Evolutionary conservation across 2,329 filamentous ascomycete genomes (phyloP).

Genomic region (Cladosporium halotolerans): DNA sequence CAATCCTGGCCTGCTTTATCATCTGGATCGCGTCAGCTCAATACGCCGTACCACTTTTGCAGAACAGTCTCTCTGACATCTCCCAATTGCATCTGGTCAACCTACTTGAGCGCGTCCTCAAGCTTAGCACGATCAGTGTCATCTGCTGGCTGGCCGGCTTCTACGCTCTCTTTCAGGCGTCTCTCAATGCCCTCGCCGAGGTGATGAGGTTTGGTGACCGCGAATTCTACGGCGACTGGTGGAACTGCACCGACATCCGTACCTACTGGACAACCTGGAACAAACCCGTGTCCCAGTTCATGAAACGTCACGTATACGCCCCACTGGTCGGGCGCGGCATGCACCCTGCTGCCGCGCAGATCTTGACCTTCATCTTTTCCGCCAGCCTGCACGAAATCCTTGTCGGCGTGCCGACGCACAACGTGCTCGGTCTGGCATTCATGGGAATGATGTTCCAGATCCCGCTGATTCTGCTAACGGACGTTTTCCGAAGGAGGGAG

Average conservation of each 20-base stretch:
- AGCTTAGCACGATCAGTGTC: conserved; percentile 88
- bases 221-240: conserved; percentile 96
- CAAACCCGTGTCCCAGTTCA: conserved; percentile 93
- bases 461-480: conserved; percentile 76
- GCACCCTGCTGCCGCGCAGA: conserved; percentile 62
- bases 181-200: conserved; percentile 86
- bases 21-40: conserved; percentile 95
- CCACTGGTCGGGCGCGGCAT: conserved; percentile 82
- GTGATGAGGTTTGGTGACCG: conserved; percentile 85
- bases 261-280: conserved; percentile 97
- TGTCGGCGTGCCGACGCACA: conserved; percentile 86
- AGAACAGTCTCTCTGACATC: conserved; percentile 85
- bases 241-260: conserved; percentile 83
- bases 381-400: conserved; percentile 86
- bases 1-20: conserved; percentile 71
- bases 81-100: conserved; percentile 70
- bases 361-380: conserved; percentile 80
- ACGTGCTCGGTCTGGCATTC: conserved; percentile 71
- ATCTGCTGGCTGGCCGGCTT: conserved; percentile 97
- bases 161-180: conserved; percentile 91
- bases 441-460: conserved; percentile 90
- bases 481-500: conserved; percentile 71
- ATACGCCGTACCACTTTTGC: conserved; percentile 83
- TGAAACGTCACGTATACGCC: conserved; percentile 88
- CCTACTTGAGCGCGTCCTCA: conserved; percentile 85